These are phyloP conservation scores for Scedosporium minutisporum DNA, from an alignment of 2,329 filamentous ascomycete genomes.

Conservation along the genomic window DNA sequence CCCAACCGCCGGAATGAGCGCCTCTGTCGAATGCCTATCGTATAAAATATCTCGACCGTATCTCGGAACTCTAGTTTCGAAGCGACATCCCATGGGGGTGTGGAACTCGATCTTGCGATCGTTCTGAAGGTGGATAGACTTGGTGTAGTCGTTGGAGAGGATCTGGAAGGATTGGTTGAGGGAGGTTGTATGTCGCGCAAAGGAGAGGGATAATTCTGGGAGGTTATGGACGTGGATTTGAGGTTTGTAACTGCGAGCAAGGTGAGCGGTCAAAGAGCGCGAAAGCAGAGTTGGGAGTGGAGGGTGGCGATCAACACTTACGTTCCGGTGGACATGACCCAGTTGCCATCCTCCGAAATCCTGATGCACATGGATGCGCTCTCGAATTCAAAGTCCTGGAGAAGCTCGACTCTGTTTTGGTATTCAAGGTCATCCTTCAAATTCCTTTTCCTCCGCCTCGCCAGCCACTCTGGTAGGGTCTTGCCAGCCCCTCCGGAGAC, in stretches of 20 bases:
- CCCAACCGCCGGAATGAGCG: constrained; percentile 78
- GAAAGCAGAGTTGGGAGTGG: background rate
- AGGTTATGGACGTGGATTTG: constrained; percentile 96
- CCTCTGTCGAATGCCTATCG: constrained; percentile 72
- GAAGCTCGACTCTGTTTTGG: constrained; percentile 82
- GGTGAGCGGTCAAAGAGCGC: background rate
- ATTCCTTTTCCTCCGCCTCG: constrained; percentile 77
- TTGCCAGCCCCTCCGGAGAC: constrained; percentile 83
- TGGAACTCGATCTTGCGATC: constrained; percentile 92
- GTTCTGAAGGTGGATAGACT: constrained; percentile 85
- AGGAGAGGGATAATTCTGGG: constrained; percentile 87
- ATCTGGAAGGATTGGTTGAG: constrained; percentile 87
- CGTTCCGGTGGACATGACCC: constrained; percentile 88
- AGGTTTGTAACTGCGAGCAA: constrained; percentile 7
- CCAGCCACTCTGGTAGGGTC: constrained; percentile 90
- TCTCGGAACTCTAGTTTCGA: constrained; percentile 78
- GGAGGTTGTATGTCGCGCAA: constrained; percentile 79
- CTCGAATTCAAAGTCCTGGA: constrained; percentile 97
- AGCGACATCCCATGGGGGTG: constrained; percentile 78
- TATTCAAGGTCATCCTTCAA: constrained; percentile 90
- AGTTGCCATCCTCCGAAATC: constrained; percentile 90
- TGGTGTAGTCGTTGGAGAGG: constrained; percentile 83
- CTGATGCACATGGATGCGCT: constrained; percentile 86
- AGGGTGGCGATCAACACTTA: constrained; percentile 29
- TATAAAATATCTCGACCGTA: constrained; percentile 89